Evolutionary conservation across 768 basidiomycete genomes (phyloP).

Genomic region (Holtermanniella nyarrowii): DNA sequence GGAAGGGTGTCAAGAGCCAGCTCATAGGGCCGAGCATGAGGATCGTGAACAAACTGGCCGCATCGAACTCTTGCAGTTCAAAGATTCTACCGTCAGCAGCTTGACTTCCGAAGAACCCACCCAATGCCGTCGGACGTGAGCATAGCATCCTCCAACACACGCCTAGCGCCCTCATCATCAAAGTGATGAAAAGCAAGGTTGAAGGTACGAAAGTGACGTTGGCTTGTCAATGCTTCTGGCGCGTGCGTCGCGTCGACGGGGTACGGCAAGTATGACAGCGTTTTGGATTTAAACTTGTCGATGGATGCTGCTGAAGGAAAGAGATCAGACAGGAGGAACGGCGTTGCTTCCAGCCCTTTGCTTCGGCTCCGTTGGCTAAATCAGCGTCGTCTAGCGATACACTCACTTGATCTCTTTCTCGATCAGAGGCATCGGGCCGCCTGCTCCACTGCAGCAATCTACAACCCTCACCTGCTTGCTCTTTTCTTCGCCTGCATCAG

Average conservation of each 20-base stretch:
- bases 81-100: slow-evolving; percentile 23
- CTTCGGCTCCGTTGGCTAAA: not conserved
- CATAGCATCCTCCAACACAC: slow-evolving; percentile 35
- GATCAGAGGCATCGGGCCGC: slow-evolving; percentile 29
- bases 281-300: not conserved
- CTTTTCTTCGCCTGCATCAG: not conserved
- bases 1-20: slow-evolving; percentile 26
- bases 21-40: slow-evolving; percentile 19
- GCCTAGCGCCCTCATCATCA: slow-evolving; percentile 23
- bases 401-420: slow-evolving; percentile 36
- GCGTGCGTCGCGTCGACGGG: slow-evolving; percentile 28
- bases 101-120: slow-evolving; percentile 14
- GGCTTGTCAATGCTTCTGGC: slow-evolving; percentile 3
- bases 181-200: slow-evolving; percentile 40
- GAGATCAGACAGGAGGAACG: slow-evolving; percentile 30
- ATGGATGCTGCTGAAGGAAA: slow-evolving; percentile 14
- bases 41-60: slow-evolving; percentile 22
- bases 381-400: not conserved
- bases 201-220: slow-evolving; percentile 33
- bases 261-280: slow-evolving; percentile 22
- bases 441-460: slow-evolving; percentile 36
- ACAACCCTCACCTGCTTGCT: slow-evolving; percentile 18
- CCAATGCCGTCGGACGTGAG: slow-evolving; percentile 26
- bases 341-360: slow-evolving; percentile 9
- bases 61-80: slow-evolving; percentile 29